A percentile compares a stretch with the other conserved stretches of the same genome.
These are phyloP conservation scores for Polytrichum formosum DNA, from an alignment of 225 moss, liverwort and hornwort genomes.

Conservation along the genomic window DNA sequence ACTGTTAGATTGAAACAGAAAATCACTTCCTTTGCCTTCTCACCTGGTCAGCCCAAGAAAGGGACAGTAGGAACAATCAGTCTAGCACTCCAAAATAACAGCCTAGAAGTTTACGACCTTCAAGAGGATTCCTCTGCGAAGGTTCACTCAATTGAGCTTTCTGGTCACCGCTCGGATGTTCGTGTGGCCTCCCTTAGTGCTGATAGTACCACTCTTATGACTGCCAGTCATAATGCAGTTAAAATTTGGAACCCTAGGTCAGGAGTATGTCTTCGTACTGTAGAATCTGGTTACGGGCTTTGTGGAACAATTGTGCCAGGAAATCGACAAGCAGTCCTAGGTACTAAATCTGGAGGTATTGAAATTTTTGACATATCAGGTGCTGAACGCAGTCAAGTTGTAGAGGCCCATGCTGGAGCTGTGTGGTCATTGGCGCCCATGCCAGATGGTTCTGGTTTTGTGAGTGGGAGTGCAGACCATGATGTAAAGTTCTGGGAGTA, in stretches of 20 bases:
- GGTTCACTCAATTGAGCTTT: constrained; percentile 73
- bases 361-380: constrained; percentile 85
- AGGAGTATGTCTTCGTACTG: constrained; percentile 74
- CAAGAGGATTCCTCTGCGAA: constrained; percentile 57
- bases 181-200: constrained; percentile 73
- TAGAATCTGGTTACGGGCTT: constrained; percentile 92
- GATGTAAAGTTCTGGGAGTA: constrained; percentile 98
- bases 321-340: constrained; percentile 79
- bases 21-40: constrained; percentile 81
- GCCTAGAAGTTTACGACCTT: constrained; percentile 76
- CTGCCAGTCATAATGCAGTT: constrained; percentile 92
- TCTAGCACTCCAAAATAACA: constrained; percentile 77
- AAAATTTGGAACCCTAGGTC: constrained; percentile 97
- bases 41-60: constrained; percentile 68
- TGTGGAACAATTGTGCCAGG: constrained; percentile 78
- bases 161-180: constrained; percentile 89
- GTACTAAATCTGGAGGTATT: constrained; percentile 84
- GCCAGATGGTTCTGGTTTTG: constrained; percentile 89
- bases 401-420: constrained; percentile 86
- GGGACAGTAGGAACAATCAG: constrained; percentile 67
- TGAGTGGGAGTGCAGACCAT: constrained; percentile 94
- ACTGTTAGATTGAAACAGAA: constrained; percentile 78
- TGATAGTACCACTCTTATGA: constrained; percentile 82
- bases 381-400: constrained; percentile 69
- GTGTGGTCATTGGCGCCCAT: constrained; percentile 86